phyloP scores from a whole-genome alignment of 768 basidiomycete genomes.

The Suillus clintonianus region DNA sequence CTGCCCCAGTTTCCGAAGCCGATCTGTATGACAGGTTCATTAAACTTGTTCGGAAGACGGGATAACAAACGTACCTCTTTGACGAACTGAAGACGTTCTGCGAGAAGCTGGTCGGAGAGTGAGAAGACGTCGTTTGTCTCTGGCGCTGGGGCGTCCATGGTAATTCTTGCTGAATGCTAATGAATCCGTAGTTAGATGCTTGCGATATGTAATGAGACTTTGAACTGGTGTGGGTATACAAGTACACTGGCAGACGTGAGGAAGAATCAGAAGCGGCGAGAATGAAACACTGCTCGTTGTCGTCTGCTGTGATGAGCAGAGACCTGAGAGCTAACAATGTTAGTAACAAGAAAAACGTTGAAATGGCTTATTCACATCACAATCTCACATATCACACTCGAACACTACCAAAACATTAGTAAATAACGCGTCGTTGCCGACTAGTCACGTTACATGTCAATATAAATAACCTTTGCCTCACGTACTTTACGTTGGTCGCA shows the following conservation, averaged over 20 bases:
- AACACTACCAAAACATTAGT: slow-evolving; percentile 27
- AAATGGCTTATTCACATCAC: not conserved
- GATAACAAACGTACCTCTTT: slow-evolving; percentile 55
- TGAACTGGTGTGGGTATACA: slow-evolving; percentile 13
- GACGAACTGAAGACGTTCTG: slow-evolving; percentile 71
- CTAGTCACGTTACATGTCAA: not conserved
- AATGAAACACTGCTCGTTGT: slow-evolving; percentile 5
- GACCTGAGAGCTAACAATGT: not conserved
- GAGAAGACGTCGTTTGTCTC: slow-evolving; percentile 63
- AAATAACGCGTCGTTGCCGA: slow-evolving; percentile 30
- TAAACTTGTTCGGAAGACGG: not conserved
- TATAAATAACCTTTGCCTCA: not conserved
- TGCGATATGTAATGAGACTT: not conserved
- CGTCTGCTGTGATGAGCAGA: slow-evolving; percentile 11
- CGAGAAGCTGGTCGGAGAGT: slow-evolving; percentile 70
- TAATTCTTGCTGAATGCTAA: not conserved
- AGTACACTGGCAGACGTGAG: slow-evolving; percentile 23
- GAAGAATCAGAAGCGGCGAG: not conserved
- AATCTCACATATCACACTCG: slow-evolving; percentile 16
- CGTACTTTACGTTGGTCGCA: not conserved
- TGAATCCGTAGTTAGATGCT: not conserved
- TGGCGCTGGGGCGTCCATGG: slow-evolving; percentile 22
- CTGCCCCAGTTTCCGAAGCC: slow-evolving; percentile 94
- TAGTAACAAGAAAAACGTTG: not conserved
- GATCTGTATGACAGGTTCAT: slow-evolving; percentile 50